These are phyloP conservation scores for Datura wrightii DNA, from an alignment of 257 asterid genomes.

Conservation along the genomic window DNA sequence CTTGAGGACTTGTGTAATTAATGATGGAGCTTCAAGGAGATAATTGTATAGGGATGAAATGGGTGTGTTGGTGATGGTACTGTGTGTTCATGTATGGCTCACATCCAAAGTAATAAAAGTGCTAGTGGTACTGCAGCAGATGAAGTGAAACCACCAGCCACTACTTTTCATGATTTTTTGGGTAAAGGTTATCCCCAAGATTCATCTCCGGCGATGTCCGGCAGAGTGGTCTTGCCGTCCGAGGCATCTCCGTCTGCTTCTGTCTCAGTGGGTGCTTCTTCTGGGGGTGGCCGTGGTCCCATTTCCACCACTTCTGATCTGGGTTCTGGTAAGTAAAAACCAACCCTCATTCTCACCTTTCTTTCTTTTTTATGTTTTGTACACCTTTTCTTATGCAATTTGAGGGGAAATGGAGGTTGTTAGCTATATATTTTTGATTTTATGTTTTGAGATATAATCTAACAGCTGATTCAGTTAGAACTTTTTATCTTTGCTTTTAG, in stretches of 20 bases:
- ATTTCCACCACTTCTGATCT: conserved; percentile 74
- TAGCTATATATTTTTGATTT: not conserved
- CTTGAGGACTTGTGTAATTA: conserved; percentile 22
- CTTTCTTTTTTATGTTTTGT: not conserved
- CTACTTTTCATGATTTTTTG: conserved; percentile 85
- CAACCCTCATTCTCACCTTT: conserved; percentile 13
- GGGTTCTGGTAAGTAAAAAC: conserved; percentile 65
- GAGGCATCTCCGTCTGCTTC: conserved; percentile 71
- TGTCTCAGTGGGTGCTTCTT: conserved; percentile 51
- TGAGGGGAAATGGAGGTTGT: not conserved
- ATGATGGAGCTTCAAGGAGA: conserved; percentile 28
- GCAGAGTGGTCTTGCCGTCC: conserved; percentile 52
- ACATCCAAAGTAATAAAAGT: conserved; percentile 53
- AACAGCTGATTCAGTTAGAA: conserved; percentile 30
- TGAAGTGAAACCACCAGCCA: conserved; percentile 53
- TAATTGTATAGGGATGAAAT: not conserved
- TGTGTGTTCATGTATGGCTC: conserved; percentile 66
- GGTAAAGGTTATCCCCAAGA: conserved; percentile 62
- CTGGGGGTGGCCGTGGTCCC: conserved; percentile 54
- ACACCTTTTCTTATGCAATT: conserved; percentile 7
- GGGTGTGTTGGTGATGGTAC: conserved; percentile 26
- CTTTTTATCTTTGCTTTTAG: conserved; percentile 17
- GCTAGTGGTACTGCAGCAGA: conserved; percentile 37
- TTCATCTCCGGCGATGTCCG: conserved; percentile 49
- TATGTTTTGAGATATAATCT: conserved; percentile 21